phyloP scores from a whole-genome alignment of 192 early-diverging fungal genomes.

The Entomortierella chlamydospora region DNA sequence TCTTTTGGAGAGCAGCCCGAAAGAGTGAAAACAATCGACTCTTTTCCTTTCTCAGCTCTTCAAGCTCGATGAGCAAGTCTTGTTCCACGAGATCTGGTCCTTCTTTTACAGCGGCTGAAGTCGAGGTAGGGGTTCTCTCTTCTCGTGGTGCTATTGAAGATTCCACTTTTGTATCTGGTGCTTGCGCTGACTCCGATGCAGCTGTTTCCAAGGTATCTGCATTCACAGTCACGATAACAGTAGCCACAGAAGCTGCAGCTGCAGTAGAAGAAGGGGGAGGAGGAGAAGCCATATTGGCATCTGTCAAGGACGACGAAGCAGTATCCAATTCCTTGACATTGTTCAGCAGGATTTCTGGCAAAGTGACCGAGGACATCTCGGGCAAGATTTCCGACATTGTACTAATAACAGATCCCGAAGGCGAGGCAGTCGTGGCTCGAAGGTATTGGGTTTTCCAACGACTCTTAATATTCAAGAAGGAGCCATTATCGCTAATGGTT shows the following conservation, averaged over 20 bases:
- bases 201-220: neutral
- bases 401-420: constrained; percentile 15
- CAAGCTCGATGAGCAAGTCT: constrained; percentile 26
- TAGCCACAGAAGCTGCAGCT: too few relatives aligned
- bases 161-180: neutral
- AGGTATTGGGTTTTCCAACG: constrained; percentile 49
- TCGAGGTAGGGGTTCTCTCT: neutral
- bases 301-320: neutral
- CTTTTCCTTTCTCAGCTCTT: constrained; percentile 41
- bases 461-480: constrained; percentile 37
- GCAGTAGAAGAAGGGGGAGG: too few relatives aligned
- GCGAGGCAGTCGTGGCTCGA: constrained; percentile 25
- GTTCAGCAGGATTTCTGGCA: neutral
- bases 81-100: constrained; percentile 21
- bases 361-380: neutral
- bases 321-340: neutral
- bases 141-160: neutral
- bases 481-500: neutral
- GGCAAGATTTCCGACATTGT: constrained; percentile 4
- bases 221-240: neutral
- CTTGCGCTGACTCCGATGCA: neutral
- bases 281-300: neutral
- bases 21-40: constrained; percentile 47
- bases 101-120: neutral
- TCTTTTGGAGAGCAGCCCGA: constrained; percentile 24